Conservation (phyloP, 108 stramenopile species). For the Skeletonema costatum region DNA sequence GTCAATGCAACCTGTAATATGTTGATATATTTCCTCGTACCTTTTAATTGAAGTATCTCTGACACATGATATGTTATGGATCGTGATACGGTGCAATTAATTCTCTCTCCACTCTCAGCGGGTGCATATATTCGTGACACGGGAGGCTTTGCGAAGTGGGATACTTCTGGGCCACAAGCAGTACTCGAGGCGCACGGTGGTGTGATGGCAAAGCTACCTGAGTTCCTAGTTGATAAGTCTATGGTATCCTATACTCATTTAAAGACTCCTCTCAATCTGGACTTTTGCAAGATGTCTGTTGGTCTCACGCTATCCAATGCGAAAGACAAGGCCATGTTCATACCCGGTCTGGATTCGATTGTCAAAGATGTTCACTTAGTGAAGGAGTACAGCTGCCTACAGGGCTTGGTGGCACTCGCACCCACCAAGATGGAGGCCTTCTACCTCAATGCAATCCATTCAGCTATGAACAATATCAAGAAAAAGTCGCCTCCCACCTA, state of each 20-base stretch:
- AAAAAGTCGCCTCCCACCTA: constrained; percentile 17
- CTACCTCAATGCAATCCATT: constrained; percentile 10
- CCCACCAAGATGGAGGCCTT: constrained; percentile 13
- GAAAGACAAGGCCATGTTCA: constrained; percentile 28
- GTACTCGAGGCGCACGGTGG: constrained; percentile 53
- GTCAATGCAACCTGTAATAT: too few species aligned
- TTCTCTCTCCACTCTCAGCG: not conserved
- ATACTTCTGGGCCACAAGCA: constrained; percentile 55
- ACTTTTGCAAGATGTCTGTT: constrained; percentile 36
- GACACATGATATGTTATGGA: too few species aligned
- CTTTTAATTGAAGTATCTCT: too few species aligned
- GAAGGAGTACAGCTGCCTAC: constrained; percentile 25
- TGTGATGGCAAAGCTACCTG: constrained; percentile 36
- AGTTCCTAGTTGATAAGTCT: constrained; percentile 4
- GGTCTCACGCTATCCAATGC: constrained; percentile 43
- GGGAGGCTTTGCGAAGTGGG: constrained; percentile 51
- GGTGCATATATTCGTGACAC: constrained; percentile 53
- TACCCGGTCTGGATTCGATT: constrained; percentile 19
- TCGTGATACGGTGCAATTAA: too few species aligned
- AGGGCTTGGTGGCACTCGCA: constrained; percentile 10
- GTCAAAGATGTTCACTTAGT: constrained; percentile 12
- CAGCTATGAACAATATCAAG: constrained; percentile 18
- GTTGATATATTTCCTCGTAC: too few species aligned
- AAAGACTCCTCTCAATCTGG: constrained; percentile 31
- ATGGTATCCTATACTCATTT: constrained; percentile 40